Evolutionary conservation across 257 asterid genomes (phyloP), one percentile per base, ranked within the genome.

Genomic region (Capsicum chinense): DNA sequence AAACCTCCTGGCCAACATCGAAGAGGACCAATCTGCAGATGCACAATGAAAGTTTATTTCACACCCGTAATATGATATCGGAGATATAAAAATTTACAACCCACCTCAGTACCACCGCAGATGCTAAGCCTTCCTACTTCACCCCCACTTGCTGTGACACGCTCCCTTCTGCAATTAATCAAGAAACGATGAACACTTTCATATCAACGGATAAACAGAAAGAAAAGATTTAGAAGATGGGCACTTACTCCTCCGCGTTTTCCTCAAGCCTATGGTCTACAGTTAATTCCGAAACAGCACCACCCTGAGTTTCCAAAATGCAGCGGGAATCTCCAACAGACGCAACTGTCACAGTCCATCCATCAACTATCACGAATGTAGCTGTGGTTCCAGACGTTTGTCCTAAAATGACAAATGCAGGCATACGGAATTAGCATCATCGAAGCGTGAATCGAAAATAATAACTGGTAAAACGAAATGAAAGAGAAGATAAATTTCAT

Each of bases 251-350:
- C 88, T 95, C 98, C 4, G 69, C 92, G 81, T 94, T 93, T 83
- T 94, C 98, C 90, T 94, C 98, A 6, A 94, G 97, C 81, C 99
- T 90, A 80, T 95, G 99, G 88, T 95, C 99, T 60, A 92, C 98
- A 0, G 98, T 93, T 90, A 95, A 90, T 84, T 85, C 89, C 16
- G 95, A 88, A 78, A 94, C 89, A 9, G 85, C 88, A 54, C 92
- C 93, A 1, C 95, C 97, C 85, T 90, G 95, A 66, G 97, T 88
- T 84, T 94, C 99, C 87, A 94, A 86, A 68, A 95, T 86, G 87
- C 99, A 95, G 60, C 97, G 97, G 2, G 99, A 94, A 86, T 95
- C 99, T 58, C 98, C 99, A 54, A 95, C 99, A 5, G 92, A 94
- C 0, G 99, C 99, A 59, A 94, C 97, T 14, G 98, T 93, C 83